A percentile compares a stretch with the other conserved stretches of the same genome.
Conservation (phyloP, 2,329 filamentous ascomycete genomes). For the Claviceps pazoutovae region DNA sequence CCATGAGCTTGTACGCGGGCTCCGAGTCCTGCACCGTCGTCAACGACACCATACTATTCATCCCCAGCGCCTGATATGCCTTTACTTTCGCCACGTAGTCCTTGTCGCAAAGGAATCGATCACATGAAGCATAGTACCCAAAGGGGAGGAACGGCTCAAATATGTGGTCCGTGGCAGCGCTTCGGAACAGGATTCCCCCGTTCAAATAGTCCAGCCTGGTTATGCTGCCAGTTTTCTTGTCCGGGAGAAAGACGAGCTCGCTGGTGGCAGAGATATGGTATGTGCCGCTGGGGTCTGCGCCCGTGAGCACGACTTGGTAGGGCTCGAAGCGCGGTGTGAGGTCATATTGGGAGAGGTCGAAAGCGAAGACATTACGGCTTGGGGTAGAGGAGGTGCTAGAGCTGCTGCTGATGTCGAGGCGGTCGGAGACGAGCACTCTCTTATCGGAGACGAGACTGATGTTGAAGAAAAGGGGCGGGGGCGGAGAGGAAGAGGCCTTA, state of each 20-base stretch:
- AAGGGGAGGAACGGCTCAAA: conserved; percentile 31
- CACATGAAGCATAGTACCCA: conserved; percentile 29
- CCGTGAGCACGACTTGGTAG: conserved; percentile 26
- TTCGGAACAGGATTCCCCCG: conserved; percentile 28
- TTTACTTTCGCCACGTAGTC: conserved; percentile 19
- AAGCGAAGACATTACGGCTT: conserved; percentile 19
- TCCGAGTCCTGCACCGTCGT: conserved; percentile 24
- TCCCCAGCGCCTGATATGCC: conserved; percentile 21
- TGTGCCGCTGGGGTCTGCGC: conserved; percentile 16
- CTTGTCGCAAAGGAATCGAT: conserved; percentile 28
- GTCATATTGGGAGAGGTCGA: conserved; percentile 17
- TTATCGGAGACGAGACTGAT: conserved; percentile 20
- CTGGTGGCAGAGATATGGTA: conserved; percentile 22
- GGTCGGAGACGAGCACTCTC: conserved; percentile 19
- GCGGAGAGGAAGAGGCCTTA: conserved; percentile 4
- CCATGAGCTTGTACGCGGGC: conserved; percentile 25
- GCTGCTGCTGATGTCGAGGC: conserved; percentile 18
- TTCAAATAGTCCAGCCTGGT: conserved; percentile 31
- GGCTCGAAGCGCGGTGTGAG: conserved; percentile 22
- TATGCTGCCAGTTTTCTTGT: conserved; percentile 27
- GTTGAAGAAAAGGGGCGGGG: conserved; percentile 20
- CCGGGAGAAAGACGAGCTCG: conserved; percentile 28
- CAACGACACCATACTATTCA: conserved; percentile 32
- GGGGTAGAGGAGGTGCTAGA: conserved; percentile 7
- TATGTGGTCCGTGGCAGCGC: conserved; percentile 17